These are phyloP conservation scores for Lichenothelia convexa DNA, from an alignment of 495 filamentous ascomycete species.

Conservation along the genomic window DNA sequence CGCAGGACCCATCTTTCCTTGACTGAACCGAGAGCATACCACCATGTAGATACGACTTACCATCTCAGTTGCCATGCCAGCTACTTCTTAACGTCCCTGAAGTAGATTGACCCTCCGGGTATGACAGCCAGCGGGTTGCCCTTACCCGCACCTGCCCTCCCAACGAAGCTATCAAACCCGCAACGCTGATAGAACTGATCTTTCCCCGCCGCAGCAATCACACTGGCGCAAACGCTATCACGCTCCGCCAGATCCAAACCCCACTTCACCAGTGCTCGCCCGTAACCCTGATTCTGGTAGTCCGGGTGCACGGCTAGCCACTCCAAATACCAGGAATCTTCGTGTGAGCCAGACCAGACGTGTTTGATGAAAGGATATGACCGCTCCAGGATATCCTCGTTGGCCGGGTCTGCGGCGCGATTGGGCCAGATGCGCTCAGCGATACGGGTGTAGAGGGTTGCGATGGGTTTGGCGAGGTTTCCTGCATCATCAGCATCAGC, in stretches of 20 bases:
- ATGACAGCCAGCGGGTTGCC: neutral
- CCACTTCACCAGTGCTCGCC: neutral
- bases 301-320: neutral
- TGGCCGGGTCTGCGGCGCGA: conserved; percentile 2
- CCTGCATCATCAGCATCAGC: neutral
- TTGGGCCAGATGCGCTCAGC: conserved; percentile 1
- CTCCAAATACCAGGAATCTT: neutral
- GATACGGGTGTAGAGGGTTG: neutral
- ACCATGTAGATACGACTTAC: too few relatives aligned
- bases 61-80: too few relatives aligned
- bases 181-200: neutral
- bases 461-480: neutral
- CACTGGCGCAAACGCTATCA: neutral
- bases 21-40: too few relatives aligned
- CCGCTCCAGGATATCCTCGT: neutral
- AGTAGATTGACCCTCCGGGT: neutral
- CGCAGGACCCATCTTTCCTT: too few relatives aligned
- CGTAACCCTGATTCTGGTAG: neutral
- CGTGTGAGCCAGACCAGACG: conserved; percentile 1
- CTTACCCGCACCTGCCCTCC: neutral
- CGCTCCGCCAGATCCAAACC: neutral
- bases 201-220: neutral
- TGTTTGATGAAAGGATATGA: conserved; percentile 1
- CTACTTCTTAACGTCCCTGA: too few relatives aligned
- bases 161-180: neutral